These are phyloP conservation scores for Lasiodiplodia citricola DNA, from an alignment of 2,329 filamentous ascomycete species.

Conservation along the genomic window DNA sequence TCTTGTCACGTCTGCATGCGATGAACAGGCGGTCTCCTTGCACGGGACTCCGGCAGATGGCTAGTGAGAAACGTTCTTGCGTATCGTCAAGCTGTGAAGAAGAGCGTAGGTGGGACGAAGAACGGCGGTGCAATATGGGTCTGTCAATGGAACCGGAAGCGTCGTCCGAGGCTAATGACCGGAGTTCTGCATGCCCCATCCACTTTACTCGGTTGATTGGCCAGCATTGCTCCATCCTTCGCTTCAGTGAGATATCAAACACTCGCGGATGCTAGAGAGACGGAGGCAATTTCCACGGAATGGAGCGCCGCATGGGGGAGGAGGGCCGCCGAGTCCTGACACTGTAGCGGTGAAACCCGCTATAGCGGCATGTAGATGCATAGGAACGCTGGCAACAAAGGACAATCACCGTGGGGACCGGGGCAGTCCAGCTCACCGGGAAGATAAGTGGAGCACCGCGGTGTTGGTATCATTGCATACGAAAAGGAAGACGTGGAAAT, in stretches of 20 bases:
- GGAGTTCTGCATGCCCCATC: not conserved
- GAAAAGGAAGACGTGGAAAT: not conserved
- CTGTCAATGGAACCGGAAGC: not conserved
- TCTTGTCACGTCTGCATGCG: conserved; percentile 1
- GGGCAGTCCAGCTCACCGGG: not conserved
- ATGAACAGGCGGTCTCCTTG: conserved; percentile 2
- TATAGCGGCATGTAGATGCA: not conserved
- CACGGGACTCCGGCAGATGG: not conserved
- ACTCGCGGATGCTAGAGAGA: not conserved
- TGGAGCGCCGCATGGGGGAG: not conserved
- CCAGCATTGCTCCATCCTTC: not conserved
- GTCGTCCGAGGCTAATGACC: not conserved
- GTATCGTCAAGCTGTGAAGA: not conserved
- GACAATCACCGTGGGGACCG: not conserved
- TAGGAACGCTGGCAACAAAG: not conserved
- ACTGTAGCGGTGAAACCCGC: not conserved
- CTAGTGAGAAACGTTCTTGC: not conserved
- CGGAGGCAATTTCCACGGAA: not conserved
- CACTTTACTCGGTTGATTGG: not conserved
- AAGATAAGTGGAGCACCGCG: not conserved
- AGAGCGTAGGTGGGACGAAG: not conserved
- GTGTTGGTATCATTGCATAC: not conserved
- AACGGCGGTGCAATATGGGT: not conserved
- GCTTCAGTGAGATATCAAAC: not conserved
- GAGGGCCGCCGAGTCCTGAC: not conserved